phyloP scores from a whole-genome alignment of 2,329 filamentous ascomycete genomes.

The Pseudocercospora fuligena region DNA sequence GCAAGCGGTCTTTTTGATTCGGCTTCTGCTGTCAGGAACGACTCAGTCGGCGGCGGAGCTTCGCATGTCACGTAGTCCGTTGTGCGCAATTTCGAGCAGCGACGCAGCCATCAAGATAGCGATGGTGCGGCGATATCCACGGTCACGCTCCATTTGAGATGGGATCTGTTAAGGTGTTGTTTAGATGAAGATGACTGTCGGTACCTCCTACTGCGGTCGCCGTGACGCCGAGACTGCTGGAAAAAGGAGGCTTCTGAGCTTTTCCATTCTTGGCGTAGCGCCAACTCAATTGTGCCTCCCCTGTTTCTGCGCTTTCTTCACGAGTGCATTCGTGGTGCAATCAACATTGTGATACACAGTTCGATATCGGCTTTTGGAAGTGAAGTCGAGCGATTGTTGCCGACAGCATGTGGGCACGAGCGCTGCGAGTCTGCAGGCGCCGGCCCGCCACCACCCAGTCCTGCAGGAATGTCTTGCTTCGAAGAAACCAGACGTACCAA shows the following conservation, averaged over 20 bases:
- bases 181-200: too few relatives aligned
- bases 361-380: neutral
- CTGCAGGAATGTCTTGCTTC: slow-evolving; percentile 21
- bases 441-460: slow-evolving; percentile 11
- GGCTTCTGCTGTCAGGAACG: too few relatives aligned
- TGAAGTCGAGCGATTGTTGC: neutral
- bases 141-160: too few relatives aligned
- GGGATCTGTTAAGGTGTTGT: too few relatives aligned
- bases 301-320: neutral
- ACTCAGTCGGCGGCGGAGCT: too few relatives aligned
- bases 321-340: neutral
- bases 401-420: slow-evolving; percentile 22
- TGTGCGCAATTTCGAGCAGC: too few relatives aligned
- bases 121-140: too few relatives aligned
- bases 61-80: too few relatives aligned
- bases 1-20: too few relatives aligned
- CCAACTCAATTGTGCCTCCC: neutral
- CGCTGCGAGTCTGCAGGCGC: slow-evolving; percentile 14
- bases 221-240: neutral
- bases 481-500: slow-evolving; percentile 26
- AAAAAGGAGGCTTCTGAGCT: neutral
- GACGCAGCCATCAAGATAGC: too few relatives aligned
- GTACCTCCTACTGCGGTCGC: too few relatives aligned
- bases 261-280: neutral
- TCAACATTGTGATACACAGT: neutral